Evolutionary conservation across 371 early-diverging fungal species (phyloP).

Genomic region (Rhizopus sp.): DNA sequence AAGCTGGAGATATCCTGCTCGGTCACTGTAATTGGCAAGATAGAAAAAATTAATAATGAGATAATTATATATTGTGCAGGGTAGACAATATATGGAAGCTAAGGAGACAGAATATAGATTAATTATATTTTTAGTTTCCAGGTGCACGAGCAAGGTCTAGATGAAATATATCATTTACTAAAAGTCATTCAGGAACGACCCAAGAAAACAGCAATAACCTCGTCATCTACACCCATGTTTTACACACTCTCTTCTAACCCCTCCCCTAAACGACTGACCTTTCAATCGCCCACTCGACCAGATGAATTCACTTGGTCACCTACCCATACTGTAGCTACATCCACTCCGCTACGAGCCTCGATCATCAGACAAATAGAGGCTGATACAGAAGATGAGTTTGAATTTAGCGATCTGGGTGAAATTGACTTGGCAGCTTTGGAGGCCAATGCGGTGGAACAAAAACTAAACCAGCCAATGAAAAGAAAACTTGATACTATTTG

Average conservation of each 20-base stretch:
- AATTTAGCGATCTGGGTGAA: constrained; percentile 6
- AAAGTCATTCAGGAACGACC: constrained; percentile 15
- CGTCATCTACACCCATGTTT: constrained; percentile 9
- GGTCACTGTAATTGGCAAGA: constrained; percentile 19
- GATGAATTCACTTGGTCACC: constrained; percentile 18
- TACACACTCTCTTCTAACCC: constrained; percentile 18
- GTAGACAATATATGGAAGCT: background rate
- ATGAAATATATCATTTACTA: constrained; percentile 15
- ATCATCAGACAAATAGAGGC: constrained; percentile 2
- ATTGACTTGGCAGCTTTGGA: constrained; percentile 5
- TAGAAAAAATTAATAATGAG: constrained; percentile 10
- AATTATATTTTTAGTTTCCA: background rate
- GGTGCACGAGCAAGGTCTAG: constrained; percentile 7
- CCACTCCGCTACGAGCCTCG: constrained; percentile 20
- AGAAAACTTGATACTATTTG: background rate
- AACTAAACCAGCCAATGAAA: background rate
- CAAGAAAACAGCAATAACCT: background rate
- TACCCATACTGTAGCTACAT: constrained; percentile 17
- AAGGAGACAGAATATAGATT: background rate
- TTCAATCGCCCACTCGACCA: constrained; percentile 12
- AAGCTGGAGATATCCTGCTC: background rate
- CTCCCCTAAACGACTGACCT: constrained; percentile 15
- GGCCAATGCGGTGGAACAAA: background rate
- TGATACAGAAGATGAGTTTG: constrained; percentile 17
- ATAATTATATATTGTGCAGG: constrained; percentile 13